These are phyloP conservation scores for Aspergillus pseudoglaucus DNA, from an alignment of 2,329 filamentous ascomycete species.

Conservation along the genomic window DNA sequence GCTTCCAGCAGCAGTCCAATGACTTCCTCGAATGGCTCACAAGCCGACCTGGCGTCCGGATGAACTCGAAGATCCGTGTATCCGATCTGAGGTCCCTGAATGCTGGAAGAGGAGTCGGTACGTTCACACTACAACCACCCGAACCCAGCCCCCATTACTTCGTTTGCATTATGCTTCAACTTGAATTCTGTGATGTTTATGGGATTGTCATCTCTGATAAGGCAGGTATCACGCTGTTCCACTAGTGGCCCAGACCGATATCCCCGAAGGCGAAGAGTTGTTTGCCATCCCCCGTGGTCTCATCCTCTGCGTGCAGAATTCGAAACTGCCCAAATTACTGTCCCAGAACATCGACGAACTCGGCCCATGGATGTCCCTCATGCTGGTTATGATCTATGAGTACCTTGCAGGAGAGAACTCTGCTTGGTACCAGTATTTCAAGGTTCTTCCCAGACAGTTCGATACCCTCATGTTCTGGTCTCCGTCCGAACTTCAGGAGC, in stretches of 20 bases:
- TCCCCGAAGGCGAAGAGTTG: conserved; percentile 66
- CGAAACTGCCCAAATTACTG: conserved; percentile 55
- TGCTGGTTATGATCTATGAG: conserved; percentile 78
- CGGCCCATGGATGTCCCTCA: conserved; percentile 53
- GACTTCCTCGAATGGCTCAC: conserved; percentile 54
- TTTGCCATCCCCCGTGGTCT: conserved; percentile 70
- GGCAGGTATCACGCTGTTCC: conserved; percentile 4
- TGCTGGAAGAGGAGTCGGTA: conserved; percentile 59
- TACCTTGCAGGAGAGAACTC: conserved; percentile 54
- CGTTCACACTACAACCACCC: conserved; percentile 26
- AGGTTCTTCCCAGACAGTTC: conserved; percentile 64
- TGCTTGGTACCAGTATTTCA: conserved; percentile 70
- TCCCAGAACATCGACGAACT: conserved; percentile 48
- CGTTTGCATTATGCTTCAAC: conserved; percentile 7
- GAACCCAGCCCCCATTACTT: conserved; percentile 10
- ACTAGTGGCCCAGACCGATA: conserved; percentile 63
- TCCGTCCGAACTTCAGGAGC: conserved; percentile 58
- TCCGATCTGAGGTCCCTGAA: conserved; percentile 51
- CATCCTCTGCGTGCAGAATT: conserved; percentile 69
- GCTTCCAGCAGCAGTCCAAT: conserved; percentile 42
- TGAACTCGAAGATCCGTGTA: conserved; percentile 54
- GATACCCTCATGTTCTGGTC: conserved; percentile 91
- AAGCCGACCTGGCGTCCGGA: conserved; percentile 43
- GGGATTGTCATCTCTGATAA: conserved; percentile 16
- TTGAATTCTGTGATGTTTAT: conserved; percentile 9